A percentile compares a stretch with the other conserved stretches of the same genome.
Evolutionary conservation across 352 stramenopile genomes (phyloP).

Genomic region (Pythium coloratum): DNA sequence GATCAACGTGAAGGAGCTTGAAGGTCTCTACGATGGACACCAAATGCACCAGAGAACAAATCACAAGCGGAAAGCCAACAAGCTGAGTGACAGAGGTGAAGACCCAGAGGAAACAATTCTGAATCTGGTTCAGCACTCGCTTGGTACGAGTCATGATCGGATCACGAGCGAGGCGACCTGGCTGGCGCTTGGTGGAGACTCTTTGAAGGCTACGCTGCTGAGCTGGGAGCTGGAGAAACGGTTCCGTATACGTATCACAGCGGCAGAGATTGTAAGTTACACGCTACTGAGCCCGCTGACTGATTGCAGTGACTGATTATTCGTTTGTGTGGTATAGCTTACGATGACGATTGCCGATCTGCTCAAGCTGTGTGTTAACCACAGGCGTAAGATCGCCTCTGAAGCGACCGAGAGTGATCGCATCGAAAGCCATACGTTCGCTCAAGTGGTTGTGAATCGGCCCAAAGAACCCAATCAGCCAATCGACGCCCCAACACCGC

Average conservation of each 20-base stretch:
- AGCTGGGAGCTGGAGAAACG: constrained; percentile 38
- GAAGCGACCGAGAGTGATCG: neutral
- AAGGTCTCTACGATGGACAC: constrained; percentile 10
- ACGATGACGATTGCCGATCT: constrained; percentile 6
- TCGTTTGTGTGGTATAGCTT: neutral
- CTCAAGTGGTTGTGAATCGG: no score
- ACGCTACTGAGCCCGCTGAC: neutral
- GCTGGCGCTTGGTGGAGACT: constrained; percentile 52
- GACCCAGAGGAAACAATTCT: constrained; percentile 1
- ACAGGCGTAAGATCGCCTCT: neutral
- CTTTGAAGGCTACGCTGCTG: constrained; percentile 48
- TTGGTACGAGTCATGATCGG: neutral
- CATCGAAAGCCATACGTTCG: no score
- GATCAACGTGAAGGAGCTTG: constrained; percentile 33
- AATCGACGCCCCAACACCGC: neutral
- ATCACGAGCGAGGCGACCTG: constrained; percentile 26
- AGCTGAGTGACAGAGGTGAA: neutral
- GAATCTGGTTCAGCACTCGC: constrained; percentile 1
- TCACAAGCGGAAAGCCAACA: neutral
- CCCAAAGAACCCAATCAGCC: neutral
- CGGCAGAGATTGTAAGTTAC: constrained; percentile 29
- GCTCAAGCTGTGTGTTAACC: neutral
- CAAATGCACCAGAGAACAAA: neutral
- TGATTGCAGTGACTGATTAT: neutral
- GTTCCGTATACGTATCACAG: constrained; percentile 19